These are phyloP conservation scores for Platanthera zijinensis DNA, from an alignment of 106 monocot species.

Conservation along the genomic window DNA sequence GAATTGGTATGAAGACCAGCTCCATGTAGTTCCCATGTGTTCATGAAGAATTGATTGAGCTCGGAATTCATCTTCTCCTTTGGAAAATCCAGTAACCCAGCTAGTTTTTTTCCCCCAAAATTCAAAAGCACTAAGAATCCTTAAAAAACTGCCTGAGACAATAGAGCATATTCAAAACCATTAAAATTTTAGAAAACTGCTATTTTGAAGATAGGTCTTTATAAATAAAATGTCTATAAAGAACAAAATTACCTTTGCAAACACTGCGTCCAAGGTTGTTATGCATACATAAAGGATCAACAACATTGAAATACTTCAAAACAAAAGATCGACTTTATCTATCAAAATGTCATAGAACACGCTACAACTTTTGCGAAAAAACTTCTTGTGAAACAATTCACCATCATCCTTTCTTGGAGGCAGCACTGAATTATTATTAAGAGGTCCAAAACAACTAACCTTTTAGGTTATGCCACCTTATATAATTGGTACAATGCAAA, in stretches of 20 bases:
- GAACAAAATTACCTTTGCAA: conserved; percentile 64
- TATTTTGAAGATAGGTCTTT: not conserved
- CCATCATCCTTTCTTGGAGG: conserved; percentile 44
- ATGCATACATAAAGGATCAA: conserved; percentile 88
- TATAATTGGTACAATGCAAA: not conserved
- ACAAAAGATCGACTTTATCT: conserved; percentile 52
- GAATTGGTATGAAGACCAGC: conserved; percentile 53
- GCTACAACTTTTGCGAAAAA: conserved; percentile 38
- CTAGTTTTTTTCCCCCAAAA: conserved; percentile 65
- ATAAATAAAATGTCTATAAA: not conserved
- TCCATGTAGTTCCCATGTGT: conserved; percentile 71
- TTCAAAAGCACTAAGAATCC: conserved; percentile 65
- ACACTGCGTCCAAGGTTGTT: conserved; percentile 95
- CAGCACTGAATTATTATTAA: conserved; percentile 29
- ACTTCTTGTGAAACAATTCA: conserved; percentile 29
- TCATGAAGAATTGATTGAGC: conserved; percentile 67
- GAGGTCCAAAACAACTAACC: not conserved
- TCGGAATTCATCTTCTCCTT: conserved; percentile 44
- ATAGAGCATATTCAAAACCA: not conserved
- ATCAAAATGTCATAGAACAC: conserved; percentile 35
- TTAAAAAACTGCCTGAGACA: conserved; percentile 24
- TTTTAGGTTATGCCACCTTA: not conserved
- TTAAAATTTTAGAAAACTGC: not conserved
- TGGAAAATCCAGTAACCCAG: conserved; percentile 51
- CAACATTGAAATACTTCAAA: conserved; percentile 83